phyloP scores from a whole-genome alignment of 805 yeast genomes.

The Candida lessepsii region DNA sequence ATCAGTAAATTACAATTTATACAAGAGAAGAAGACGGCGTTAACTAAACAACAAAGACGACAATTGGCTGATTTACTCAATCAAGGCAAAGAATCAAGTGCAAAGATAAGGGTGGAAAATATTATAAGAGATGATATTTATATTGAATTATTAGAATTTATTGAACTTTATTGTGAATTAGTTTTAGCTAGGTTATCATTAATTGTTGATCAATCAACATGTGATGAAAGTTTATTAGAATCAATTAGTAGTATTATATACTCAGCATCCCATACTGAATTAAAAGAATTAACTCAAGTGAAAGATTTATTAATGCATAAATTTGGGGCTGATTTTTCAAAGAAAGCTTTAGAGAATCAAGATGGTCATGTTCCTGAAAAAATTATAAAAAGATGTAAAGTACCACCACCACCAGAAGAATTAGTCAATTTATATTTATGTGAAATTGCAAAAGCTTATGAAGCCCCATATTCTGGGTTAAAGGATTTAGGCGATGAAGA shows the following conservation, averaged over 20 bases:
- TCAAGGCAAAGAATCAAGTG: slow-evolving; percentile 76
- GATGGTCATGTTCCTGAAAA: slow-evolving; percentile 62
- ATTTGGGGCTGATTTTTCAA: slow-evolving; percentile 68
- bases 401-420: slow-evolving; percentile 63
- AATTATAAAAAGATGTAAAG: slow-evolving; percentile 58
- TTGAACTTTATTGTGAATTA: slow-evolving; percentile 82
- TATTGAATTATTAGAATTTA: slow-evolving; percentile 71
- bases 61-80: slow-evolving; percentile 66
- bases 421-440: slow-evolving; percentile 68
- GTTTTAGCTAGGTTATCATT: slow-evolving; percentile 71
- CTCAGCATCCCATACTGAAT: slow-evolving; percentile 70
- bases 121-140: slow-evolving; percentile 79
- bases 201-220: slow-evolving; percentile 44
- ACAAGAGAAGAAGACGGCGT: slow-evolving; percentile 71
- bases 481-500: slow-evolving; percentile 14
- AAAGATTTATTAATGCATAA: slow-evolving; percentile 61
- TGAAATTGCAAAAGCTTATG: slow-evolving; percentile 80
- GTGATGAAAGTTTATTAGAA: slow-evolving; percentile 67
- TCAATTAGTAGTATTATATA: slow-evolving; percentile 70
- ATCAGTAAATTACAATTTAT: slow-evolving; percentile 66
- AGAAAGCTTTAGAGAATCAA: slow-evolving; percentile 50
- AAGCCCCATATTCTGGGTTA: slow-evolving; percentile 67
- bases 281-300: slow-evolving; percentile 64
- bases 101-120: slow-evolving; percentile 79
- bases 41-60: slow-evolving; percentile 72